These are phyloP conservation scores for Alternaria ventricosa DNA, from an alignment of 2,329 filamentous ascomycete species.

Conservation along the genomic window DNA sequence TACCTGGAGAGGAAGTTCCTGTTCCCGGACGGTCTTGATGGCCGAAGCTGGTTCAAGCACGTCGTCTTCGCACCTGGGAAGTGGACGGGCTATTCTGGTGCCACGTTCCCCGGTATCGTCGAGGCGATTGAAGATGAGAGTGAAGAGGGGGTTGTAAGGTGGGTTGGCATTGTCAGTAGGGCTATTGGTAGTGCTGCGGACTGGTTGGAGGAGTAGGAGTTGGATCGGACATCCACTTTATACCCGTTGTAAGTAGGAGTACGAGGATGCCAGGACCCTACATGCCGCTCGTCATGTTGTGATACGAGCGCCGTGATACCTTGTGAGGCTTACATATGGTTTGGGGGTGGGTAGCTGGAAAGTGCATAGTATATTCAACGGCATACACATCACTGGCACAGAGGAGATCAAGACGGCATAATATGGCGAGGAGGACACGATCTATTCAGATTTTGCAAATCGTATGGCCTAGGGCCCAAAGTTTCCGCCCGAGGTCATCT, in stretches of 20 bases:
- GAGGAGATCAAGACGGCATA: neutral
- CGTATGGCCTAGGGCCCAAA: neutral
- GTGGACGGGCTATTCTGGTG: slow-evolving; percentile 89
- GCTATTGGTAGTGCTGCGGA: slow-evolving; percentile 45
- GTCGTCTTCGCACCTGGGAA: slow-evolving; percentile 89
- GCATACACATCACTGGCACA: neutral
- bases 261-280: neutral
- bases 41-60: slow-evolving; percentile 89
- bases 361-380: no score
- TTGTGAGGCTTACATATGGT: neutral
- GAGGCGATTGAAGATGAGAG: slow-evolving; percentile 64
- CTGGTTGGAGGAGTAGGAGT: slow-evolving; percentile 31
- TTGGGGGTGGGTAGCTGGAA: neutral
- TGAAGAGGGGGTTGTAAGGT: slow-evolving; percentile 46
- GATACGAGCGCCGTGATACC: no score
- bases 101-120: slow-evolving; percentile 69
- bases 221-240: neutral
- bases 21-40: slow-evolving; percentile 76
- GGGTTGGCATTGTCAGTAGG: slow-evolving; percentile 51
- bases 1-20: slow-evolving; percentile 81
- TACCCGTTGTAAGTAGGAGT: neutral
- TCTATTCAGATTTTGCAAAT: neutral
- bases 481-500: neutral
- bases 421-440: neutral
- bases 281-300: neutral